A percentile compares a stretch with the other conserved stretches of the same genome.
Evolutionary conservation across 2,329 filamentous ascomycete genomes (phyloP).

Genomic region (Emergomyces africanus): DNA sequence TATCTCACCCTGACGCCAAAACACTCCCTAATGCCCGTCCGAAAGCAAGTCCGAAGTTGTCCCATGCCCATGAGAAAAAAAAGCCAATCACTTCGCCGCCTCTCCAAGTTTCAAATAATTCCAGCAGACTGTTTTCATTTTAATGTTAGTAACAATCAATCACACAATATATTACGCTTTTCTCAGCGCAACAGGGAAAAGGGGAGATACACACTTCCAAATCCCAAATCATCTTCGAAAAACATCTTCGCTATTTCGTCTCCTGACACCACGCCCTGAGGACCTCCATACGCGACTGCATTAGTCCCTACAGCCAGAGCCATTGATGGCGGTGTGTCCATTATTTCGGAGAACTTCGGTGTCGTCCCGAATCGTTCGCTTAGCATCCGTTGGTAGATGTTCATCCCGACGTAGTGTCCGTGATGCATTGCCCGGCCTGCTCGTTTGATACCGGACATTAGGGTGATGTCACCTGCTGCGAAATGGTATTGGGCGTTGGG

Average conservation of each 20-base stretch:
- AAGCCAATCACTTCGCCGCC: neutral
- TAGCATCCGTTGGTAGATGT: conserved; percentile 48
- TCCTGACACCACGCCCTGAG: conserved; percentile 44
- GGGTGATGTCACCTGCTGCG: conserved; percentile 53
- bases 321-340: conserved; percentile 49
- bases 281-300: conserved; percentile 47
- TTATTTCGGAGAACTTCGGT: conserved; percentile 37
- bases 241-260: conserved; percentile 49
- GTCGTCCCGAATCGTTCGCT: conserved; percentile 16
- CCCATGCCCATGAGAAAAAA: neutral
- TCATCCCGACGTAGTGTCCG: conserved; percentile 51
- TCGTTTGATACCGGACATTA: conserved; percentile 64
- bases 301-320: conserved; percentile 56
- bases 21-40: neutral
- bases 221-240: conserved; percentile 54
- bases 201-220: conserved; percentile 24
- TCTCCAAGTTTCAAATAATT: conserved; percentile 9
- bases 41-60: neutral
- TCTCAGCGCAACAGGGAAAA: neutral
- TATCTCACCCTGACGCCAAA: neutral
- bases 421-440: conserved; percentile 59
- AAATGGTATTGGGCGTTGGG: conserved; percentile 50
- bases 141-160: neutral
- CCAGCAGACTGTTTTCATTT: conserved; percentile 22
- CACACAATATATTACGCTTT: neutral